These are phyloP conservation scores for Tuber indicum DNA, from an alignment of 495 filamentous ascomycete genomes.

Conservation along the genomic window DNA sequence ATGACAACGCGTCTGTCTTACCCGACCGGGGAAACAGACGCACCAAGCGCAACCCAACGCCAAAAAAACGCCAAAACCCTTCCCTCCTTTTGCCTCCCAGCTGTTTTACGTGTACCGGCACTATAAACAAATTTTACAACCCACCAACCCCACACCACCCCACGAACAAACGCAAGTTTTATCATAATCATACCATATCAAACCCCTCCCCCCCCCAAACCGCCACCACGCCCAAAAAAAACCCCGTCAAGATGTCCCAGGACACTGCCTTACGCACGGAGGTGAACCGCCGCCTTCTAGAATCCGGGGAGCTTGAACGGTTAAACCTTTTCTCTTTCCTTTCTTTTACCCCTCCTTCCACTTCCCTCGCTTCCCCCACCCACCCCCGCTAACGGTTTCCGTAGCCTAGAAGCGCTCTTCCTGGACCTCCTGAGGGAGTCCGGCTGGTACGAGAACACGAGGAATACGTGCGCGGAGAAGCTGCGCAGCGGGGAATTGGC, in stretches of 20 bases:
- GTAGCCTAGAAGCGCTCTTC: conserved; percentile 33
- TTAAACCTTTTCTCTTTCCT: not conserved
- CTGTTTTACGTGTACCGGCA: too few relatives aligned
- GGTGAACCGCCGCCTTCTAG: conserved; percentile 37
- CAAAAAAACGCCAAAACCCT: not conserved
- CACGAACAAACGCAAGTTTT: too few relatives aligned
- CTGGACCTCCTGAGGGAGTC: conserved; percentile 41
- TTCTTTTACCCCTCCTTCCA: not conserved
- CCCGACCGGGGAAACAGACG: not conserved
- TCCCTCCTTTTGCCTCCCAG: not conserved
- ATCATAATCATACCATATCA: not conserved
- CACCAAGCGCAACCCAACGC: not conserved
- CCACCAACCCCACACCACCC: not conserved
- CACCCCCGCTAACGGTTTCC: not conserved
- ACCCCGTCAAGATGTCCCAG: conserved; percentile 7
- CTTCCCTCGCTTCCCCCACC: too few relatives aligned
- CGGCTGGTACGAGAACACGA: conserved; percentile 40
- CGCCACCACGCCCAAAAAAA: conserved; percentile 11
- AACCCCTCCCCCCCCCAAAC: not conserved
- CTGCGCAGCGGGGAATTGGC: conserved; percentile 33
- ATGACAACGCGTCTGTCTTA: not conserved
- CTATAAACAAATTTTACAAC: not conserved
- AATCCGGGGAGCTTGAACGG: conserved; percentile 38
- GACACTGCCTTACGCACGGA: conserved; percentile 30
- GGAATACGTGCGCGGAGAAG: conserved; percentile 29